Evolutionary conservation across 345 rosid genomes (phyloP), one percentile per base, ranked within the genome.

Genomic region (Brassica juncea): DNA sequence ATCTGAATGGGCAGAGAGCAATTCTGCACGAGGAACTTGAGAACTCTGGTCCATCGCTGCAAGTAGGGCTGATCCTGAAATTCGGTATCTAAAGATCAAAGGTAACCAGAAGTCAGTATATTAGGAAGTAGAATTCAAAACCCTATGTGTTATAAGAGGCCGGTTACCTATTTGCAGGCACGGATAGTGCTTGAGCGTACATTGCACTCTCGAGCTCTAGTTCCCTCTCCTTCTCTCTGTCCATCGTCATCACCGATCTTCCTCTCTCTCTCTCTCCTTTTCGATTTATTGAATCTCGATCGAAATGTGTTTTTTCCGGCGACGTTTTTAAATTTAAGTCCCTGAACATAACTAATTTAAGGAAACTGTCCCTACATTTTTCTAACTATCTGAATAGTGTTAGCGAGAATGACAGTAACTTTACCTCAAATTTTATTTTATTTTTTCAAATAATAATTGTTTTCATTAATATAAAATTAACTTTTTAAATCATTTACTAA

Each of bases 201-300:
- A 95, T 91, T 91, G 99, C 97, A 76, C 97, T 93, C 90, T 95
- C 99, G n/a, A 95, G 94, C 91, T 91, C 98, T 44, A 90, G 82
- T 86, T 95, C 99, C 82, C 99, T 91, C 84, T 95, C 99, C 92
- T 93, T 95, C 84, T 95, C 99, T 86, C 97, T 87, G 77, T 93
- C 99, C 97, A 95, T 95, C 89, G 92, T 90, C 96, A 95, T 95
- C 88, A 84, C 88, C 77, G 77, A 49, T 49, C 6, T 14, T 71
- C 78, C 76, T 49, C 57, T 70, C 76, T 54, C 75, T 74, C 52
- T 66, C 82, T 34, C 67, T 32, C 55, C 49, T 60, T 61, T 69
- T 30, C 66, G 57, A 34, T 19, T 70, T 57, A 32, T 81, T 71
- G 69, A 81, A 81, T 81, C 83, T 81, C 83, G 83, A 81, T 81